Base-by-base conservation (phyloP, 1,284 basidiomycete genomes). In the Tremellales sp. region DNA sequence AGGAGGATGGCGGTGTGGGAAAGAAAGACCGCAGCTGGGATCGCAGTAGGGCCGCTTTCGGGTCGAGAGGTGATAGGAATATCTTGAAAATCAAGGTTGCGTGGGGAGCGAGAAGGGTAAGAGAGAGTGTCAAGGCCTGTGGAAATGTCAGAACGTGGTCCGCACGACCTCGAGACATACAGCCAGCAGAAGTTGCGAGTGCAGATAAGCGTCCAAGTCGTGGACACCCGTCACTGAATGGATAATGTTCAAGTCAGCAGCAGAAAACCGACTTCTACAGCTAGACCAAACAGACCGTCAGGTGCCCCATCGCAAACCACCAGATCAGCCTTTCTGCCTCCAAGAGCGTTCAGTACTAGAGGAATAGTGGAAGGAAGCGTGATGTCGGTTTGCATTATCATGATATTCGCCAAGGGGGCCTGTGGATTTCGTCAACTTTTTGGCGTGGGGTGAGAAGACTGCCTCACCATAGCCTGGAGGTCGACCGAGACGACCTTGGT, bases 221-320 rank as follows among this genome's bases (percentile, higher is more conserved):
- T 79, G 79, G 0, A 81, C 69, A 21, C 79, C 79, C 4, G 79
- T 80, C 9, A 81, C 78, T 77, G 49, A 21, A 8, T 21, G n/a
- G n/a, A n/a, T n/a, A n/a, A n/a, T 9, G 14, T 25, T 36, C 7
- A 18, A 12, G 31, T 50, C 31, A 45, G 37, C 24, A 27, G 10
- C 7, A 3, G 19, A 1, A 39, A 16, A 18, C 12, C 22, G 27
- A 16, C n/a, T n/a, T n/a, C n/a, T n/a, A n/a, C n/a, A n/a, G n/a
- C n/a, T n/a, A n/a, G n/a, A n/a, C n/a, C 19, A 8, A 16, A 61
- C 69, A 47, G 18, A 74, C 75, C 75, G 58, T 81, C 79, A 3
- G 79, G 78, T 14, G 79, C 79, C 8, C 79, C 79, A 51, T 81
- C 79, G 53, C 79, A 81, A 2, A 81, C 75, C 24, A 80, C 77